These are phyloP conservation scores for Neltuma alba DNA, from an alignment of 306 rosid species.

Conservation along the genomic window DNA sequence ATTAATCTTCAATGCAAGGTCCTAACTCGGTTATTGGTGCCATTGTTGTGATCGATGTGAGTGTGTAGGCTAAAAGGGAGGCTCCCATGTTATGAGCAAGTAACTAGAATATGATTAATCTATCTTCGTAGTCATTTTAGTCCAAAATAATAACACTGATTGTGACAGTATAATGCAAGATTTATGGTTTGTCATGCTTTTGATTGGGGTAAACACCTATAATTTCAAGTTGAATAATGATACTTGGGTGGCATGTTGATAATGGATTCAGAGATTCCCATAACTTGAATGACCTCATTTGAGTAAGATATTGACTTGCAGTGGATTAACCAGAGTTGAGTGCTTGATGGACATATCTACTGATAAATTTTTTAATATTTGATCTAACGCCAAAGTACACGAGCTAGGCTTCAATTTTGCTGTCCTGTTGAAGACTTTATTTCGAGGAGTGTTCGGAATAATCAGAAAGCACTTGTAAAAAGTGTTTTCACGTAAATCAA, in stretches of 20 bases:
- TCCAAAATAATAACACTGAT: not conserved
- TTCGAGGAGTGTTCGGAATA: no score
- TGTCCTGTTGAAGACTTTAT: conserved; percentile 7
- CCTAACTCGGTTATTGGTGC: not conserved
- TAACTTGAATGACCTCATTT: not conserved
- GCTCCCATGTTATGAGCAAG: not conserved
- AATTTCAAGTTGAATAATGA: not conserved
- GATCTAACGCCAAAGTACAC: not conserved
- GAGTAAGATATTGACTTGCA: not conserved
- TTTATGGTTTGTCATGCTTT: conserved; percentile 24
- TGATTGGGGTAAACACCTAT: not conserved
- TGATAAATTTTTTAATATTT: not conserved
- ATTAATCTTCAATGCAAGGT: not conserved
- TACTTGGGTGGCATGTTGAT: not conserved
- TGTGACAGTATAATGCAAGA: not conserved
- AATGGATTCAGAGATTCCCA: not conserved
- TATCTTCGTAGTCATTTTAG: not conserved
- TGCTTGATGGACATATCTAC: not conserved
- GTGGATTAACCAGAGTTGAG: not conserved
- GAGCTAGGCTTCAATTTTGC: not conserved
- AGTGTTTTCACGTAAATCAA: no score
- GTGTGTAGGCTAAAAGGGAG: not conserved
- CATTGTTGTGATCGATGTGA: not conserved
- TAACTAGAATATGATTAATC: not conserved
- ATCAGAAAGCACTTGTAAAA: no score